phyloP scores from a whole-genome alignment of 179 eudicot genomes.

The Heliamphora pulchella region DNA sequence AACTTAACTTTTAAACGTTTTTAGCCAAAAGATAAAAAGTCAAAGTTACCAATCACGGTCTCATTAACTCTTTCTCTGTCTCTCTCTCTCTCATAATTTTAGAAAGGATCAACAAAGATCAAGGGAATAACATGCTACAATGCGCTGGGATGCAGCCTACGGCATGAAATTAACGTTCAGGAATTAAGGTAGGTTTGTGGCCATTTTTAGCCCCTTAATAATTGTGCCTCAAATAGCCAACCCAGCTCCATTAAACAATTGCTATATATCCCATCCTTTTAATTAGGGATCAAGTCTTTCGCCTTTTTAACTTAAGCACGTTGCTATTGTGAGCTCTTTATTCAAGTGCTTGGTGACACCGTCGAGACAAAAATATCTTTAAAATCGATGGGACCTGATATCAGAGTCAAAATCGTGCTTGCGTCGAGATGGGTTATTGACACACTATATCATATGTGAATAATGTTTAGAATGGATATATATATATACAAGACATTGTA shows the following conservation, averaged over 20 bases:
- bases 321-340: not conserved
- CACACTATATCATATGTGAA: too few species aligned
- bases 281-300: not conserved
- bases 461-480: too few species aligned
- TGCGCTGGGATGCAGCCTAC: conserved; percentile 6
- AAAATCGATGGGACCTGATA: not conserved
- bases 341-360: conserved; percentile 1
- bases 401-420: too few species aligned
- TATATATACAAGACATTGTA: too few species aligned
- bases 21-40: too few species aligned
- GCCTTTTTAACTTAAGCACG: too few species aligned
- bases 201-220: not conserved
- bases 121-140: conserved; percentile 6
- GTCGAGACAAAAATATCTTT: not conserved
- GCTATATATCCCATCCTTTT: not conserved
- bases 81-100: too few species aligned
- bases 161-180: conserved; percentile 7
- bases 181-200: not conserved
- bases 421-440: too few species aligned
- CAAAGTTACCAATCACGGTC: too few species aligned
- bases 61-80: too few species aligned
- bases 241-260: not conserved
- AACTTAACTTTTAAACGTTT: too few species aligned
- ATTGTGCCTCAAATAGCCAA: not conserved
- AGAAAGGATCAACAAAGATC: not conserved